A percentile compares a stretch with the other conserved stretches of the same genome.
Evolutionary conservation across 805 yeast species (phyloP).

Genomic region (Candida awuae): DNA sequence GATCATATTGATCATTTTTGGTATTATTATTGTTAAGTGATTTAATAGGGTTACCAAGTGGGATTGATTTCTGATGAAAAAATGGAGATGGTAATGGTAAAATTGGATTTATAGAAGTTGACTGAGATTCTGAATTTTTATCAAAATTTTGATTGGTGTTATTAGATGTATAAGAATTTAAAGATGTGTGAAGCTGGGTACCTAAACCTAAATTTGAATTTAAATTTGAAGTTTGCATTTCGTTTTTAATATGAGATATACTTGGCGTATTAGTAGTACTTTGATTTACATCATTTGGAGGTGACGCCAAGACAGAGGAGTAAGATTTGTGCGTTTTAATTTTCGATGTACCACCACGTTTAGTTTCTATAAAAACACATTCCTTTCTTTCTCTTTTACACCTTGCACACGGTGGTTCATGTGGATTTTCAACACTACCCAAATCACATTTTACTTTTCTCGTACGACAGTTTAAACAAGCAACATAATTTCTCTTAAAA

Average conservation of each 20-base stretch:
- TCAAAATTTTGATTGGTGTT: not conserved
- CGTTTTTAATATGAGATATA: not conserved
- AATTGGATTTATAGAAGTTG: constrained; percentile 8
- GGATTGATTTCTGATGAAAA: constrained; percentile 3
- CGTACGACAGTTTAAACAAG: constrained; percentile 78
- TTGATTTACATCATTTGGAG: not conserved
- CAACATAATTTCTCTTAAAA: constrained; percentile 64
- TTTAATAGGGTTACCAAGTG: not conserved
- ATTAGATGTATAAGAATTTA: not conserved
- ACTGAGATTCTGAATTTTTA: too few species aligned
- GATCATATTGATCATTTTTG: not conserved
- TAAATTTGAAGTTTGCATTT: not conserved
- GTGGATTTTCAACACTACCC: constrained; percentile 66
- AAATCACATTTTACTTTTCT: constrained; percentile 83
- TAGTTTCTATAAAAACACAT: constrained; percentile 55
- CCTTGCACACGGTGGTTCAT: constrained; percentile 76
- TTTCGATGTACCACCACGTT: constrained; percentile 40
- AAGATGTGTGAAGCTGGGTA: not conserved
- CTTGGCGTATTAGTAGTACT: not conserved
- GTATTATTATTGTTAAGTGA: too few species aligned
- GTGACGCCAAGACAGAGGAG: too few species aligned
- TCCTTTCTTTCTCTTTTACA: constrained; percentile 77
- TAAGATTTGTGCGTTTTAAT: constrained; percentile 13
- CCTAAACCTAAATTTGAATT: not conserved
- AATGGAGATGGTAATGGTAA: constrained; percentile 9